A percentile compares a stretch with the other conserved stretches of the same genome.
Evolutionary conservation across 2,329 filamentous ascomycete genomes (phyloP).

Genomic region (Calonectria montana): DNA sequence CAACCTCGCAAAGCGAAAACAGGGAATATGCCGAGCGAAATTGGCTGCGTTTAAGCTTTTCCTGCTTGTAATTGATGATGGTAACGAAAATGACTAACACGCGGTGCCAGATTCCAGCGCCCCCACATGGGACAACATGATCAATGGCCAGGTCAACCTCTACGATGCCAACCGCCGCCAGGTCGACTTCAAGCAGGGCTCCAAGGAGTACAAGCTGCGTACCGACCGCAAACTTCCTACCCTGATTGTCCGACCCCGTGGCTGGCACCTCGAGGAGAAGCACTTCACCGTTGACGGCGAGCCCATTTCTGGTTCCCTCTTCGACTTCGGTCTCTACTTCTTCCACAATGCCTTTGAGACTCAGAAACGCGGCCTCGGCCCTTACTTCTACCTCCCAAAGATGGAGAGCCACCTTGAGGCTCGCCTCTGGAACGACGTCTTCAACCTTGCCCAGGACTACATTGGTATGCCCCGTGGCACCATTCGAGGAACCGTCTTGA

Average conservation of each 20-base stretch:
- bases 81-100: slow-evolving; percentile 32
- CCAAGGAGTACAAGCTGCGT: slow-evolving; percentile 97
- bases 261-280: slow-evolving; percentile 99
- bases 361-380: slow-evolving; percentile 84
- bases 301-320: slow-evolving; percentile 90
- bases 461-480: slow-evolving; percentile 90
- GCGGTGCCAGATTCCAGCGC: slow-evolving; percentile 81
- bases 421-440: slow-evolving; percentile 96
- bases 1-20: not conserved
- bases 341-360: slow-evolving; percentile 97
- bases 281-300: slow-evolving; percentile 96
- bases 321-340: slow-evolving; percentile 99
- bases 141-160: slow-evolving; percentile 97
- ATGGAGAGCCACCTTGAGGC: slow-evolving; percentile 99
- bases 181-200: slow-evolving; percentile 94
- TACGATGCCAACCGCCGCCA: slow-evolving; percentile 95
- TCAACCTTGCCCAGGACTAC: slow-evolving; percentile 95
- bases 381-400: slow-evolving; percentile 98
- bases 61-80: not conserved
- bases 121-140: slow-evolving; percentile 99
- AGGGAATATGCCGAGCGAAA: not conserved
- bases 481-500: slow-evolving; percentile 93
- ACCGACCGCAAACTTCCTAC: slow-evolving; percentile 88
- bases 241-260: slow-evolving; percentile 92
- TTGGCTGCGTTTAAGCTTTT: not conserved